Base-by-base conservation (phyloP, 2,329 filamentous ascomycete genomes). In the Aspergillus unguis region DNA sequence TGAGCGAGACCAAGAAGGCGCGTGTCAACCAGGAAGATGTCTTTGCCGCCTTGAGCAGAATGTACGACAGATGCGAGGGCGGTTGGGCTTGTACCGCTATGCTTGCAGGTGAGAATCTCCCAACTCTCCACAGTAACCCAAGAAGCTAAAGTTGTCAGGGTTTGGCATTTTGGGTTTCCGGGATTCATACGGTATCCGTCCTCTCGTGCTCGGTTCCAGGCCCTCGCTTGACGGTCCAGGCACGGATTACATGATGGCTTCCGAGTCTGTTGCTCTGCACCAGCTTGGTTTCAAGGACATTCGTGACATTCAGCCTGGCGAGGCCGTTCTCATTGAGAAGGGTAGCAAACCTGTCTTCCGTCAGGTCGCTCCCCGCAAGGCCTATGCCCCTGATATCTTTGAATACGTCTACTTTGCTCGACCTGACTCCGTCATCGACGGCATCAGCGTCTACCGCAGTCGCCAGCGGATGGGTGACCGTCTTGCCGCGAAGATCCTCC, bases 241-340 rank as follows among this genome's bases (percentile, higher is more conserved):
- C 5, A 86, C 74, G 55, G 91, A 96, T 71, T 96, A 95, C 75
- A 90, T 96, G 81, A 83, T 96, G 77, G 90, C 90, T 1, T 95
- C 90, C 0, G 91, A 96, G 72, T 92, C 87, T 6, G 85, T 96
- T 45, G 91, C 90, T 6, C 76, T 96, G 43, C 82, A 82, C 42
- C 90, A 95, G 69, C 85, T 92, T 44, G 90, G 90, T 11, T 95
- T 94, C 75, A 77, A 72, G 32, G 79, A 90, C 65, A 86, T 95
- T 62, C 73, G 80, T 36, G 88, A 96, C 65, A 88, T 96, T 58
- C 74, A 86, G 49, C 90, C 91, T 0, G 91, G 92, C 25, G 83
- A 95, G 73, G 90, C 90, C 2, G 89, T 95, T 56, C 90, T 95
- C 65, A 85, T 95, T 57, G 79, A 86, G 64, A 95, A 95, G 74